Evolutionary conservation across 1,139 yeast species (phyloP).

Genomic region (Scheffersomyces illinoinensis): DNA sequence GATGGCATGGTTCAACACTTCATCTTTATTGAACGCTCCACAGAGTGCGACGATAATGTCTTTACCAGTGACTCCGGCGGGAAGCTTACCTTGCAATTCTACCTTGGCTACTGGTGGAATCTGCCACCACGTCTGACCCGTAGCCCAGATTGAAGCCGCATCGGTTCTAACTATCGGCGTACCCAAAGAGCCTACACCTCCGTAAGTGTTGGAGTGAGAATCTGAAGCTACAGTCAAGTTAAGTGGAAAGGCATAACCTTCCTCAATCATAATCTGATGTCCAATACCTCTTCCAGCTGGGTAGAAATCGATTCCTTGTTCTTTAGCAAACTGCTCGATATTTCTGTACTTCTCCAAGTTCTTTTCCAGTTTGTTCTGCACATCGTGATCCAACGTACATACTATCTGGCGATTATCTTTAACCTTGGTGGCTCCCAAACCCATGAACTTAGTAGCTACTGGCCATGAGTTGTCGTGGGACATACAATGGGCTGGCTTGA

Average conservation of each 20-base stretch:
- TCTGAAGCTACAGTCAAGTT: slow-evolving; percentile 95
- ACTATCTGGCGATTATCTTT: slow-evolving; percentile 88
- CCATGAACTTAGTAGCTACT: slow-evolving; percentile 93
- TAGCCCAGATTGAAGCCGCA: slow-evolving; percentile 99
- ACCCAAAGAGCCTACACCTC: slow-evolving; percentile 94
- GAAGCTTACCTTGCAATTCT: slow-evolving; percentile 78
- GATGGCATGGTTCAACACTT: slow-evolving; percentile 94
- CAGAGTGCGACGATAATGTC: slow-evolving; percentile 96
- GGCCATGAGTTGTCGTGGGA: slow-evolving; percentile 99
- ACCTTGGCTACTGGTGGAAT: slow-evolving; percentile 98
- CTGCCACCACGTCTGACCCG: slow-evolving; percentile 99
- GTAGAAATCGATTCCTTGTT: slow-evolving; percentile 94
- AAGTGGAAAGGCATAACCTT: slow-evolving; percentile 96
- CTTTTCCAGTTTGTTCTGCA: slow-evolving; percentile 86
- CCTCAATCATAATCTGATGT: slow-evolving; percentile 98
- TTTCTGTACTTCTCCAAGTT: slow-evolving; percentile 84
- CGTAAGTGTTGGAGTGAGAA: slow-evolving; percentile 96
- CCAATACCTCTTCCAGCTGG: slow-evolving; percentile 99
- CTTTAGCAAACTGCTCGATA: slow-evolving; percentile 83
- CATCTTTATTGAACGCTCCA: slow-evolving; percentile 93
- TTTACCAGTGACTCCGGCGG: slow-evolving; percentile 89
- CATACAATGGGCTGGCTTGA: slow-evolving; percentile 97
- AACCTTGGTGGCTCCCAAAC: slow-evolving; percentile 84
- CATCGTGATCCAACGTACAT: slow-evolving; percentile 96
- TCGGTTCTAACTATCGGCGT: slow-evolving; percentile 98